These are phyloP conservation scores for Fagopyrum esculentum DNA, from an alignment of 148 eudicot species.

Conservation along the genomic window DNA sequence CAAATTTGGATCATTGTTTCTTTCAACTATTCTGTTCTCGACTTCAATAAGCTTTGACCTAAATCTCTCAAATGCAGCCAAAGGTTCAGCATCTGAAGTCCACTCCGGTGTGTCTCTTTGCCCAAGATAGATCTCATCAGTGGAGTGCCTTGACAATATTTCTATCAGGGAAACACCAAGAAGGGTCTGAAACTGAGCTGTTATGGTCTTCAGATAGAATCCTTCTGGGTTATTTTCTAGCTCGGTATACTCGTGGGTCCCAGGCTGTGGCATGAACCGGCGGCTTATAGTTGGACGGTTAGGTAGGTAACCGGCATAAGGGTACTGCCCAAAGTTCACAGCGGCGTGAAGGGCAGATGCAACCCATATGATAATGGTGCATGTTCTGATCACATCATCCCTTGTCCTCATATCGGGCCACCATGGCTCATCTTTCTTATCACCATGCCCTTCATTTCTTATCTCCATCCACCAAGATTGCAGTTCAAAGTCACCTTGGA, in stretches of 20 bases:
- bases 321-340: constrained; percentile 73
- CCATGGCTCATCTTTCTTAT: constrained; percentile 57
- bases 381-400: constrained; percentile 31
- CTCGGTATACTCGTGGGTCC: constrained; percentile 47
- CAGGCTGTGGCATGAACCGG: constrained; percentile 63
- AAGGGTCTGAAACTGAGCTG: constrained; percentile 52
- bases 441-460: constrained; percentile 53
- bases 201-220: constrained; percentile 46
- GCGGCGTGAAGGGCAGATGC: constrained; percentile 85
- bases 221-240: constrained; percentile 43
- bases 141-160: constrained; percentile 49
- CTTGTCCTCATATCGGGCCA: constrained; percentile 55
- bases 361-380: constrained; percentile 72
- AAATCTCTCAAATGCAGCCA: constrained; percentile 46
- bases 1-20: constrained; percentile 35
- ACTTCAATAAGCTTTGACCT: constrained; percentile 24
- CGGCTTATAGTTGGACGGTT: constrained; percentile 73
- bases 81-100: constrained; percentile 43
- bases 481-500: constrained; percentile 53
- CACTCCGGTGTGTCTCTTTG: constrained; percentile 51
- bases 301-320: constrained; percentile 69
- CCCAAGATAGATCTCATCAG: constrained; percentile 73
- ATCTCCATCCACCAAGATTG: constrained; percentile 72
- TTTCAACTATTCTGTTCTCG: constrained; percentile 33
- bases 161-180: constrained; percentile 67